Base-by-base conservation (phyloP, 73 alveolate genomes). In the Paramecium sexaurelia region DNA sequence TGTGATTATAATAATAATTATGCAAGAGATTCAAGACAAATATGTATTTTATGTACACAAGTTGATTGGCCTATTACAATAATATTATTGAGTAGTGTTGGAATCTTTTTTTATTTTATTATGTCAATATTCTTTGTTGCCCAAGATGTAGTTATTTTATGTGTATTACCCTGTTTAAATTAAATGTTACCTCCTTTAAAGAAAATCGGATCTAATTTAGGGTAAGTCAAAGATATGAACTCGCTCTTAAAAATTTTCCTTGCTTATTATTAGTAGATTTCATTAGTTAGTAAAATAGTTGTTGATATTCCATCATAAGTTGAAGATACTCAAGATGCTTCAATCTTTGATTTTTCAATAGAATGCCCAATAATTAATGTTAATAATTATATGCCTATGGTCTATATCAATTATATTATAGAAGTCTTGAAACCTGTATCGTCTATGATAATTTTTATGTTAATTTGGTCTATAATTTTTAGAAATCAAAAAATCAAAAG, bases 181-280 rank as follows among this genome's bases (percentile, higher is more conserved):
- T 15, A 78, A 78, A 24, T 78, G 71, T 78, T 78, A 22, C 90
- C 90, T n/a, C 90, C 90, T 5, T 39, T 26, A 29, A 78, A 78
- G 17, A 78, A 45, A 61, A 78, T 78, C 6, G 68, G 75, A 40
- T 29, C 73, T 3, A 78, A 78, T 78, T 40, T 78, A 39, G 40
- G 75, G 1, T 78, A 78, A 43, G 73, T 78, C 7, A 41, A 78
- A 78, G 73, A 78, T 33, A 41, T 78, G 47, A 78, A 78, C 19
- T 41, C 75, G 1, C 24, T 78, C 22, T 36, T 78, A 29, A 78
- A 78, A 13, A 78, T 78, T 2, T 78, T 78, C 29, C 55, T 78
- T 36, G 39, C 90, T 22, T 78, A 78, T 78, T 78, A 29, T 78
- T 39, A 78, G 20, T 7, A 29, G 29, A 45, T 43, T 1, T 41